Evolutionary conservation across 148 eudicot species (phyloP).

Genomic region (Fagopyrum esculentum): DNA sequence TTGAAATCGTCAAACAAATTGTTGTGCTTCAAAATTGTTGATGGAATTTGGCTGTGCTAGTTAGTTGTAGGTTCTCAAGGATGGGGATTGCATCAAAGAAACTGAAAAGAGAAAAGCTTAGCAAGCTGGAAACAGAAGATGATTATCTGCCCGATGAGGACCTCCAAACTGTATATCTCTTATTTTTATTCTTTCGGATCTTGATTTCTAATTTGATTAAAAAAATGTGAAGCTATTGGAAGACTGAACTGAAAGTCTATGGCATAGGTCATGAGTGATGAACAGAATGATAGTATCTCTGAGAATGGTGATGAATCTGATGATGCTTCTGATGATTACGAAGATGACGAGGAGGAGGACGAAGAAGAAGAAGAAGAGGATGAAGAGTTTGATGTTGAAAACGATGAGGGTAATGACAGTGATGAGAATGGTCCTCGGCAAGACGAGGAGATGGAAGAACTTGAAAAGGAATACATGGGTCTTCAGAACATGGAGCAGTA

Average conservation of each 20-base stretch:
- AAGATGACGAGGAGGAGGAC: conserved; percentile 11
- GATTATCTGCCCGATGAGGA: background rate
- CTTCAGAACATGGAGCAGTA: conserved; percentile 69
- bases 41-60: background rate
- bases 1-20: background rate
- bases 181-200: background rate
- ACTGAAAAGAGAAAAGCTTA: background rate
- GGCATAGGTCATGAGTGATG: conserved; percentile 19
- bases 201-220: background rate
- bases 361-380: conserved; percentile 6
- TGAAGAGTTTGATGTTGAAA: conserved; percentile 19
- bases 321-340: conserved; percentile 23
- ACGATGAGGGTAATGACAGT: conserved; percentile 9
- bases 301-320: background rate
- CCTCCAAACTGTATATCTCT: conserved; percentile 8
- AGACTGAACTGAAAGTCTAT: conserved; percentile 8
- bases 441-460: conserved; percentile 69
- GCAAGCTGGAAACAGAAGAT: conserved; percentile 1
- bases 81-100: conserved; percentile 1
- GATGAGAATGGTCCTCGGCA: conserved; percentile 17
- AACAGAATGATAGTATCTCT: conserved; percentile 17
- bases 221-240: background rate
- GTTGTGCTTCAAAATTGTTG: background rate
- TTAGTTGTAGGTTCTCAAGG: background rate
- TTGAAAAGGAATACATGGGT: conserved; percentile 61